Evolutionary conservation across 1,284 basidiomycete genomes (phyloP).

Genomic region (Rhodotorula sp.): DNA sequence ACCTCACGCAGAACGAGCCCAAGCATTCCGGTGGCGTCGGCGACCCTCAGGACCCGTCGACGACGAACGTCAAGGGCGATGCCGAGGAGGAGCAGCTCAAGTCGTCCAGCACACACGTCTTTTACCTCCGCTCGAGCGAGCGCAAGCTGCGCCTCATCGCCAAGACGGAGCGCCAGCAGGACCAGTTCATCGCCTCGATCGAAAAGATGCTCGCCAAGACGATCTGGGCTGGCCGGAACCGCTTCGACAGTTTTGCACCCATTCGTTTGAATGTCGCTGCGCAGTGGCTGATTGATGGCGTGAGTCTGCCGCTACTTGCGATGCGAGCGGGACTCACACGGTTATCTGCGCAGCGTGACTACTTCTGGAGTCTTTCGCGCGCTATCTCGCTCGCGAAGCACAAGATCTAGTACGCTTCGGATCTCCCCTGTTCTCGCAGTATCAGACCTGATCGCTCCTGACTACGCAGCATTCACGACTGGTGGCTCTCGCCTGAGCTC

Average conservation of each 20-base stretch:
- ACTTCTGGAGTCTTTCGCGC: slow-evolving; percentile 95
- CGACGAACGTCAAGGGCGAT: slow-evolving; percentile 22
- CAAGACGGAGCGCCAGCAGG: slow-evolving; percentile 93
- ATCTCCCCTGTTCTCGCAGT: background rate
- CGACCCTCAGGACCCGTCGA: slow-evolving; percentile 46
- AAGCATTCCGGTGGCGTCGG: slow-evolving; percentile 34
- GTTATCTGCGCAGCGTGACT: slow-evolving; percentile 67
- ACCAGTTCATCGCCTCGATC: slow-evolving; percentile 93
- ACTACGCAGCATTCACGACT: slow-evolving; percentile 71
- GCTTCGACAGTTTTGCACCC: slow-evolving; percentile 93
- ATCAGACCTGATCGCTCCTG: background rate
- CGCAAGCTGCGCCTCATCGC: slow-evolving; percentile 84
- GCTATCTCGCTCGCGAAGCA: slow-evolving; percentile 90
- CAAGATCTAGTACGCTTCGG: slow-evolving; percentile 51
- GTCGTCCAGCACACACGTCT: slow-evolving; percentile 71
- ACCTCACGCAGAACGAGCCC: slow-evolving; percentile 49
- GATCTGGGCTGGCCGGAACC: slow-evolving; percentile 76
- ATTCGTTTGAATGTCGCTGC: slow-evolving; percentile 89
- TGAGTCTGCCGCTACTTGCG: slow-evolving; percentile 52
- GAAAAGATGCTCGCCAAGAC: slow-evolving; percentile 77
- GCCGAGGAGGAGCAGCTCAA: slow-evolving; percentile 21
- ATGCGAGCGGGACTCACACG: background rate
- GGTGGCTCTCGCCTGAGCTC: slow-evolving; percentile 80
- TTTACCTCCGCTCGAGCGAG: slow-evolving; percentile 90
- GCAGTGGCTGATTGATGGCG: slow-evolving; percentile 99